Base-by-base conservation (phyloP, 23 red algal species). In the Gracilaria caudata region DNA sequence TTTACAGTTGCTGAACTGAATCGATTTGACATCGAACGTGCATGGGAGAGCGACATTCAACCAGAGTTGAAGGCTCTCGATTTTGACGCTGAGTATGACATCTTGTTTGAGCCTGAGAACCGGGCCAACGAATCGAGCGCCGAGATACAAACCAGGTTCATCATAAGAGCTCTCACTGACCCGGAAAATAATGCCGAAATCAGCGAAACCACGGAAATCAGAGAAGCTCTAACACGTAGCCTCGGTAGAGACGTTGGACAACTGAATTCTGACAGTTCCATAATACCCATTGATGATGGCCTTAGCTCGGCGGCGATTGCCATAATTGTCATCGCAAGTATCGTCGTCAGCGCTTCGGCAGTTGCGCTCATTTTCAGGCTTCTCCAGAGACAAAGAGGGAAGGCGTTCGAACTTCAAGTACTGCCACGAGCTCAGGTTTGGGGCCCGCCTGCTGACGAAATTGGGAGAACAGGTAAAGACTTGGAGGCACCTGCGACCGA, bases 11-110 rank as follows among this genome's bases (percentile, higher is more conserved):
- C 28, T 8, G 45, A 26, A 10, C 46, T 60, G 44, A 78, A 59
- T 57, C 83, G 83, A 35, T 87, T 87, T 68, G 66, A 87, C 8
- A 44, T 77, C 4, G 68, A 87, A 40, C 65, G 29, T n/a, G 19
- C 19, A 39, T 71, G 65, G 65, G 65, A 71, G 33, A 39, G 34
- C 20, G 33, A 8, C 26, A 71, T 71, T 40, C 65, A 71, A 41
- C 65, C 65, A 7, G 34, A 21, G 26, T 20, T 71, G 35, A 71
- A 71, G 34, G 29, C 32, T 39, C 65, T 71, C 16, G 35, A 40
- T 23, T 19, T 71, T 5, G 65, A 71, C 4, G 65, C 65, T 40
- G 65, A 71, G 14, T 71, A 71, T 19, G 65, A 71, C 26, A 41
- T 71, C 6, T 21, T 71, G 13, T 71, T 71, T 28, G 32, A 71